Evolutionary conservation across 495 filamentous ascomycete species (phyloP).

Genomic region (Penicillium angulare): DNA sequence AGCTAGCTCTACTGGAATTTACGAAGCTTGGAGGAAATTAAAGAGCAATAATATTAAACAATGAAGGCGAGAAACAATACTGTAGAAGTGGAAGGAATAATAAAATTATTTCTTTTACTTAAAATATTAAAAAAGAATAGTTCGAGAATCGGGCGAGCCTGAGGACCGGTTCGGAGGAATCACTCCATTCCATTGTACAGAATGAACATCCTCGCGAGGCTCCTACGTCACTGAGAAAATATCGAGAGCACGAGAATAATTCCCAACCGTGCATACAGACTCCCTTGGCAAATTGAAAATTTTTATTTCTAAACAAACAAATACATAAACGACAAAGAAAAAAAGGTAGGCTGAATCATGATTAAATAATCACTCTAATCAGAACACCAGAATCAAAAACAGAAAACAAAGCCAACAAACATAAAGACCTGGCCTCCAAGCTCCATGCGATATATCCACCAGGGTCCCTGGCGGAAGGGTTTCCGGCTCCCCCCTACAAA

Average conservation of each 20-base stretch:
- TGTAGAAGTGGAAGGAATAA: no score
- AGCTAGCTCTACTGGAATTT: no score
- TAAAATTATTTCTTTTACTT: no score
- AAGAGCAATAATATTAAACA: neutral
- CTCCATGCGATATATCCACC: conserved; percentile 2
- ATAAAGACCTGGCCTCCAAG: no score
- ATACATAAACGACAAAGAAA: no score
- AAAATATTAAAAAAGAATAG: no score
- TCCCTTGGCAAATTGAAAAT: neutral
- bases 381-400: neutral
- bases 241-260: neutral
- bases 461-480: no score
- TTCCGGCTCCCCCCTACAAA: no score
- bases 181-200: neutral
- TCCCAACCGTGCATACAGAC: conserved; percentile 1
- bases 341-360: neutral
- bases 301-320: neutral
- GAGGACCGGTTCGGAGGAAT: neutral
- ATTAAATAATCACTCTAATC: neutral
- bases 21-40: neutral
- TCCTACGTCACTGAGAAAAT: neutral
- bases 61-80: neutral
- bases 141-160: neutral
- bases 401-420: no score
- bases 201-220: neutral